Conservation (phyloP, 495 filamentous ascomycete genomes). For the Aspergillus mulundensis region DNA sequence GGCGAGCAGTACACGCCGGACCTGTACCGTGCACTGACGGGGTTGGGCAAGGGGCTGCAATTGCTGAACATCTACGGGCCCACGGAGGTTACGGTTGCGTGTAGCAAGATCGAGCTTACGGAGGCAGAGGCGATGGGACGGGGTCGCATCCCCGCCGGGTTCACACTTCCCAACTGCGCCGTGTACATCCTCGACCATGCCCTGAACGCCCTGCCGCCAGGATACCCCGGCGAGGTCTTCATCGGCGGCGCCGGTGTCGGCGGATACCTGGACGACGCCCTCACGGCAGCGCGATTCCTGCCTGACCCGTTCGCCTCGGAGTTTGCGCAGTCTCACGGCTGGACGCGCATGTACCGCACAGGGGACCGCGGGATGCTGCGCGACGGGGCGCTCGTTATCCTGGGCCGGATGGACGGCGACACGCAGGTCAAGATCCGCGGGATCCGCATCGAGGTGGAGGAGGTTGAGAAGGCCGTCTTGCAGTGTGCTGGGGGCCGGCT, state of each 20-base stretch:
- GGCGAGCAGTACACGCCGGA: background rate
- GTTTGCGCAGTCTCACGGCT: background rate
- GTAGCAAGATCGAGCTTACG: background rate
- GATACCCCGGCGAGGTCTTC: conserved; percentile 37
- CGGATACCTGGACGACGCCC: conserved; percentile 38
- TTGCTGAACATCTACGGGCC: conserved; percentile 5
- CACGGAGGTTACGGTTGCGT: background rate
- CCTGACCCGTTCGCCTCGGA: background rate
- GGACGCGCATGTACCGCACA: conserved; percentile 17
- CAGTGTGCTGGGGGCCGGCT: conserved; percentile 19
- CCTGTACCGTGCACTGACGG: background rate
- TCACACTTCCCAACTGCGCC: conserved; percentile 26
- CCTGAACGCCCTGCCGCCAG: conserved; percentile 38
- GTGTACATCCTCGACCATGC: conserved; percentile 44
- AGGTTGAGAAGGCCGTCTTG: conserved; percentile 38
- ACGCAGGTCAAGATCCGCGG: conserved; percentile 50
- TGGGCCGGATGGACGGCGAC: conserved; percentile 34
- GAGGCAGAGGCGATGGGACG: background rate
- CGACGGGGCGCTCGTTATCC: conserved; percentile 27
- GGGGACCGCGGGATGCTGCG: conserved; percentile 19
- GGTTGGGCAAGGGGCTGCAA: background rate
- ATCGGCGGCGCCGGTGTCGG: conserved; percentile 35
- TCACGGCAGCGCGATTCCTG: conserved; percentile 30
- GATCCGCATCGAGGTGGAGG: conserved; percentile 46
- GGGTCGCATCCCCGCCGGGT: too few relatives aligned